Evolutionary conservation across 2,329 filamentous ascomycete species (phyloP).

Genomic region (Endoconidiophora polonica): DNA sequence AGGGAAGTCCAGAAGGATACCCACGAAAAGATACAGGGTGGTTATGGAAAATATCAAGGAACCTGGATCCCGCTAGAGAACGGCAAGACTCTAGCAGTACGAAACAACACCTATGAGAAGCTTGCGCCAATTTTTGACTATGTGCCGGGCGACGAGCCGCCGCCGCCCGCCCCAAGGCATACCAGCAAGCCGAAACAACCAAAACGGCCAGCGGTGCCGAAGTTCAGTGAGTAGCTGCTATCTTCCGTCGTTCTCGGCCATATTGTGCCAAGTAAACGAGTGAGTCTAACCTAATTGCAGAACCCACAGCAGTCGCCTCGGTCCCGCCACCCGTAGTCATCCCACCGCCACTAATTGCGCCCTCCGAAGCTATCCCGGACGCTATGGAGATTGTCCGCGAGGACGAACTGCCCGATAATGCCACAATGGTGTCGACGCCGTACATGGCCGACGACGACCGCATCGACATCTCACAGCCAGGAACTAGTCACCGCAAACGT

Average conservation of each 20-base stretch:
- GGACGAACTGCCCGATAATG: constrained; percentile 68
- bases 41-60: constrained; percentile 98
- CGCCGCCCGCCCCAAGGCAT: constrained; percentile 87
- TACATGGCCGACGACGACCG: constrained; percentile 73
- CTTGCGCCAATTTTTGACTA: constrained; percentile 82
- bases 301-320: constrained; percentile 1
- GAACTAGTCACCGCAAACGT: constrained; percentile 39
- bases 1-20: constrained; percentile 91
- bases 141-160: constrained; percentile 66
- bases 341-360: constrained; percentile 3
- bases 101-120: constrained; percentile 74
- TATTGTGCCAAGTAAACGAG: background rate
- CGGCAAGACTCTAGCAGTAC: constrained; percentile 65
- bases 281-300: background rate
- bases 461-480: constrained; percentile 37
- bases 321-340: constrained; percentile 14
- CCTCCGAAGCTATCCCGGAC: constrained; percentile 11
- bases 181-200: constrained; percentile 69
- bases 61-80: constrained; percentile 88
- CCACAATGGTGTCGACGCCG: constrained; percentile 68
- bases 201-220: constrained; percentile 48
- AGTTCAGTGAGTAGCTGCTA: constrained; percentile 25
- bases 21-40: constrained; percentile 96
- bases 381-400: constrained; percentile 30
- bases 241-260: background rate